Conservation (phyloP, 73 alveolate genomes). For the Tetrahymena borealis region DNA sequence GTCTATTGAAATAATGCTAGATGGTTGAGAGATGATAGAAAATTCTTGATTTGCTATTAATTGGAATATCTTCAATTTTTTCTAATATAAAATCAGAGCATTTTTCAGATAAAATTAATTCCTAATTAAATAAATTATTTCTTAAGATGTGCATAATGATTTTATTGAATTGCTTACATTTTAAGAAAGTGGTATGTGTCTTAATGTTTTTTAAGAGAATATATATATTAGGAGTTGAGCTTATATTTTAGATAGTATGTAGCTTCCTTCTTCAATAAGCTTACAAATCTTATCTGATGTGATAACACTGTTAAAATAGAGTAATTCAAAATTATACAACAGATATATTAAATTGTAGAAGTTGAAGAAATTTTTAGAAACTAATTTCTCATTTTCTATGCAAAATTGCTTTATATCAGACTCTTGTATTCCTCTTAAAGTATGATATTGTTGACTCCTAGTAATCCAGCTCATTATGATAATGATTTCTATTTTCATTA, state of each 20-base stretch:
- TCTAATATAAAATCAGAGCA: neutral
- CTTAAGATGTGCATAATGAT: neutral
- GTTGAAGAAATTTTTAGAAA: neutral
- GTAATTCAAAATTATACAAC: neutral
- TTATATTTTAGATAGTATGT: neutral
- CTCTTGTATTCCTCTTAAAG: neutral
- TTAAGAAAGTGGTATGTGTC: neutral
- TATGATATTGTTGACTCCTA: neutral
- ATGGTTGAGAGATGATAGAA: neutral
- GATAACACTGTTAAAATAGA: neutral
- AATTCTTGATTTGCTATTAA: neutral
- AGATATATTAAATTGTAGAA: neutral
- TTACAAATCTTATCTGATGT: neutral
- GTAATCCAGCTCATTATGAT: neutral
- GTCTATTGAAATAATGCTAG: neutral
- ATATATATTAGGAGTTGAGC: neutral
- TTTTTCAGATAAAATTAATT: neutral
- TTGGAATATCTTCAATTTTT: neutral
- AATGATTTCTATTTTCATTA: neutral
- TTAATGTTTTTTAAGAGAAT: neutral
- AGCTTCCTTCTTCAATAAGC: neutral
- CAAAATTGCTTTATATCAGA: neutral
- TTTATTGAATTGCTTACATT: neutral
- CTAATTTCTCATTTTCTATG: neutral
- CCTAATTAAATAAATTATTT: neutral